Evolutionary conservation across 306 rosid species (phyloP), one percentile per base, ranked within the genome.

Genomic region (Vigna radiata): DNA sequence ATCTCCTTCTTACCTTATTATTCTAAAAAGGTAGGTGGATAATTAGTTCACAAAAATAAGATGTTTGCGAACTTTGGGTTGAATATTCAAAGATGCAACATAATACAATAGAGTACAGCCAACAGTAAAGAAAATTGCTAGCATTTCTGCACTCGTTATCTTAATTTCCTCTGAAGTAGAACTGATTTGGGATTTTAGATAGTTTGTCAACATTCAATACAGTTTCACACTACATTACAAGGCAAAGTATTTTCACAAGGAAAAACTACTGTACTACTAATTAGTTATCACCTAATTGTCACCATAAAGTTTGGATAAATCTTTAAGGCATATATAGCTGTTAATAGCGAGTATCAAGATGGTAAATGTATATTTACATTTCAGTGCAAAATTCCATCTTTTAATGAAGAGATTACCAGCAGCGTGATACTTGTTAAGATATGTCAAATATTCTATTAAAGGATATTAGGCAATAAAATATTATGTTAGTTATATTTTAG

Each of bases 321-420:
- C 25, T 18, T 48, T 27, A 23, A 74, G 46, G 48, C 47, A 19
- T 19, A 19, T 19, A 19, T 19, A 19, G 21, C n/a, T 58, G 50
- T 17, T 64, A 39, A 8, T 8, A n/a, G 3, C 14, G 13, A 60
- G n/a, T 37, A 14, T 21, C 3, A 37, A 21, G 46, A 49, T 67
- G 37, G 12, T 29, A 76, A 50, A 59, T 37, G 33, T 37, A 21
- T 81, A 68, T 81, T 21, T 37, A 75, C 72, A 82, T 46, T 50
- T 23, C 19, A 4, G 47, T 19, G 70, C 73, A 44, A 76, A 68
- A 77, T 66, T 53, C 29, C 31, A 75, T 46, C n/a, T 1, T 65
- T 53, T 61, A 39, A 37, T 44, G 44, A 63, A 50, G 43, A 36
- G 49, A 12, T 48, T 29, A 75, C 19, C 49, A 39, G 27, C 70